Base-by-base conservation (phyloP, 2,329 filamentous ascomycete species). In the Penicillium fuscoglaucum region DNA sequence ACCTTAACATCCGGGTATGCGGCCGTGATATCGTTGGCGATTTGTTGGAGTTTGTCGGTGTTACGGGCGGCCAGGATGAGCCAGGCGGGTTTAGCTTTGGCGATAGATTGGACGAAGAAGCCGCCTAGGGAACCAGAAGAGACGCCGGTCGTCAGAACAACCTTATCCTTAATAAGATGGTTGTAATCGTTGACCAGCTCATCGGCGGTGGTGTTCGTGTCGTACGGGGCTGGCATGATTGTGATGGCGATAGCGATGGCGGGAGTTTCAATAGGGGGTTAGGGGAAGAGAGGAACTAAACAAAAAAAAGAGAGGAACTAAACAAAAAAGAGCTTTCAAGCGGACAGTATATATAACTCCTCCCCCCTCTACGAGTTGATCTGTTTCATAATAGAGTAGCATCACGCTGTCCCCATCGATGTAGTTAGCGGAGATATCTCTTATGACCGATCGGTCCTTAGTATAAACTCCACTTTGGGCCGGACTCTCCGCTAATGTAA, bases 21-120 rank as follows among this genome's bases (percentile, higher is more conserved):
- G 4, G 37, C n/a, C 1, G 45, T 60, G 40, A 75, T 70, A 2
- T 57, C 61, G 4, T 59, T 54, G 28, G 67, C 70, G 9, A 72
- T 72, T 35, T 69, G 58, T 26, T 71, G 52, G 15, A 76, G 64
- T 61, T 77, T 79, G 13, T 57, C 40, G 24, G 56, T 50, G 55
- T 71, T 72, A 40, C 79, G 73, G 1, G 72, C 78, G 41, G 75
- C 74, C 15, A 80, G 70, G 52, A 80, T 76, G 24, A 80, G 61
- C 17, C 67, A 59, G 6, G 59, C 60, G 0, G 76, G 76, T 10
- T 61, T 58, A 28, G 72, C 67, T 35, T 66, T 58, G 21, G 77
- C 74, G 55, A 79, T 66, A 17, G 69, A 67, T n/a, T 67, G 61
- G 9, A 72, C 72, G 21, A 74, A 75, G 29, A 64, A 61, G 19